phyloP scores from a whole-genome alignment of 2,329 filamentous ascomycete genomes.

The Aspergillus quadricinctus region DNA sequence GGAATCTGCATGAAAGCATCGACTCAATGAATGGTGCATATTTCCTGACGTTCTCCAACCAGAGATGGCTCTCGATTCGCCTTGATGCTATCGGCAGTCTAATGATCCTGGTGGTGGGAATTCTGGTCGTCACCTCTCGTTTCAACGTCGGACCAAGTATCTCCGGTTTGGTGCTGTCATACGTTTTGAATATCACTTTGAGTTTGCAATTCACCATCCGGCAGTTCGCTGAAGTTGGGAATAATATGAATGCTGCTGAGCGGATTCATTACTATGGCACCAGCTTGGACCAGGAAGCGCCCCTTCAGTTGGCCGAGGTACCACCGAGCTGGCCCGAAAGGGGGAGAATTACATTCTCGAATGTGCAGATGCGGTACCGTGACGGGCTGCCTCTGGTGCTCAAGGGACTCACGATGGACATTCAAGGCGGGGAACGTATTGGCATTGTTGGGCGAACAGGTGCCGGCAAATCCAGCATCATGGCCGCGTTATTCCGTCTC shows the following conservation, averaged over 20 bases:
- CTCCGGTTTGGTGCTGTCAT: conserved; percentile 81
- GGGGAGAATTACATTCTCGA: conserved; percentile 72
- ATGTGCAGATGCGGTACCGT: conserved; percentile 76
- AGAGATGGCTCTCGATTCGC: conserved; percentile 84
- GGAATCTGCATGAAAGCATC: conserved; percentile 65
- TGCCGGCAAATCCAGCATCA: conserved; percentile 45
- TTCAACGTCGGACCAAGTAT: conserved; percentile 83
- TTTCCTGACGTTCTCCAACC: conserved; percentile 91
- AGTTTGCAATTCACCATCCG: conserved; percentile 95
- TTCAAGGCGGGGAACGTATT: conserved; percentile 44
- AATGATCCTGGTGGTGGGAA: conserved; percentile 81
- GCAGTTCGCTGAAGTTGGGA: conserved; percentile 92
- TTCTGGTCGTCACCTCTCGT: conserved; percentile 85
- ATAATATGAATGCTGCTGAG: conserved; percentile 96
- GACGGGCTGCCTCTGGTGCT: conserved; percentile 68
- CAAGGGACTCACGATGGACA: conserved; percentile 54
- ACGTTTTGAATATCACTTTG: conserved; percentile 88
- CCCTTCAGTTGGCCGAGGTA: conserved; percentile 69
- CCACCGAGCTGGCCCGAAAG: conserved; percentile 76
- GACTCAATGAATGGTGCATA: conserved; percentile 94
- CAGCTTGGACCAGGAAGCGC: conserved; percentile 82
- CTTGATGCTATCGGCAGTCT: conserved; percentile 79
- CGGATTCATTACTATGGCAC: conserved; percentile 86
- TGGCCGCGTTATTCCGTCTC: conserved; percentile 43
- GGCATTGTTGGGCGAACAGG: conserved; percentile 46